Evolutionary conservation across 148 eudicot genomes (phyloP).

Genomic region (Dianthus caryophyllus): DNA sequence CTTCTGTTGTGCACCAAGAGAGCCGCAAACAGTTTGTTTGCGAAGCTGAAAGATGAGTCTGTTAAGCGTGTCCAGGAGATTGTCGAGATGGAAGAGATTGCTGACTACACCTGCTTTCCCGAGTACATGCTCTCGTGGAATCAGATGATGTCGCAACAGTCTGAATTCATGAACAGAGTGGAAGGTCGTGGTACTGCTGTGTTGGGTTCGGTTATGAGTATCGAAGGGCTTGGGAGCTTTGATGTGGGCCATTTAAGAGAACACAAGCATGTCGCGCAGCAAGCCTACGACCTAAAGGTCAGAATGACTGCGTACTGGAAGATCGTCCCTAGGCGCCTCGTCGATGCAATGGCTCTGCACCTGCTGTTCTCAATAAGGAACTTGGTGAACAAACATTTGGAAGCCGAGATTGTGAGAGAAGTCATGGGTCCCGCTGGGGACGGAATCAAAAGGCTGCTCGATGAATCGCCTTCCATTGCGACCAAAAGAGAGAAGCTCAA

Average conservation of each 20-base stretch:
- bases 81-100: conserved; percentile 37
- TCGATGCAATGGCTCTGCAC: conserved; percentile 46
- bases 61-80: conserved; percentile 29
- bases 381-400: conserved; percentile 38
- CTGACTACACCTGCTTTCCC: conserved; percentile 36
- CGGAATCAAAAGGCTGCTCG: conserved; percentile 43
- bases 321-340: conserved; percentile 41
- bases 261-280: conserved; percentile 14
- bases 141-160: conserved; percentile 21
- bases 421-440: conserved; percentile 36
- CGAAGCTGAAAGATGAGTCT: conserved; percentile 26
- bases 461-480: conserved; percentile 41
- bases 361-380: conserved; percentile 36
- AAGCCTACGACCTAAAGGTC: conserved; percentile 33
- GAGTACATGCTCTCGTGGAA: conserved; percentile 33
- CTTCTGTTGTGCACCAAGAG: conserved; percentile 16
- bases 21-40: conserved; percentile 24
- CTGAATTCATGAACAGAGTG: conserved; percentile 10
- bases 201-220: not conserved
- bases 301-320: conserved; percentile 41
- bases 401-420: conserved; percentile 34
- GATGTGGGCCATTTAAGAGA: conserved; percentile 32
- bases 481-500: conserved; percentile 38
- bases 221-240: conserved; percentile 31
- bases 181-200: not conserved